Evolutionary conservation across 768 basidiomycete species (phyloP).

Genomic region (Tricholoma saponaceum): DNA sequence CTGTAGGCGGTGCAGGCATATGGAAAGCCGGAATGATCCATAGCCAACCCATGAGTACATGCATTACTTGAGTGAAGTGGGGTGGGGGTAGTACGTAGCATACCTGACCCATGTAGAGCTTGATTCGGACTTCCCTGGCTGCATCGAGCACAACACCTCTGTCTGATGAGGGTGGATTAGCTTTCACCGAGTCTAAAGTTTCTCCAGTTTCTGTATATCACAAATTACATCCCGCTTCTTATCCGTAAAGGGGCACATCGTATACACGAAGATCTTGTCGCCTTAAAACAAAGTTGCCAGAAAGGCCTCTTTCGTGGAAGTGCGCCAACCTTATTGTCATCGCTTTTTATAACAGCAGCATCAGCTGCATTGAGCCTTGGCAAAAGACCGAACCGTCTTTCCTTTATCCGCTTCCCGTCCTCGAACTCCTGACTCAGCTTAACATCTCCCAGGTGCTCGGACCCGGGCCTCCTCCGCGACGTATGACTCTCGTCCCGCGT

Average conservation of each 20-base stretch:
- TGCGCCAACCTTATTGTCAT: conserved; percentile 29
- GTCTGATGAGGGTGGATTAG: conserved; percentile 31
- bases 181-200: conserved; percentile 11
- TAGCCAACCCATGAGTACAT: conserved; percentile 80
- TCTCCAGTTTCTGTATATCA: conserved; percentile 19
- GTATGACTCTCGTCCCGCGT: conserved; percentile 42
- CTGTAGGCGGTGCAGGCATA: conserved; percentile 43
- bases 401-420: conserved; percentile 58
- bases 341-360: conserved; percentile 25
- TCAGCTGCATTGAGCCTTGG: conserved; percentile 48
- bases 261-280: conserved; percentile 38
- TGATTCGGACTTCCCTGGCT: conserved; percentile 62
- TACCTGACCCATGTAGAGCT: conserved; percentile 72
- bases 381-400: conserved; percentile 81
- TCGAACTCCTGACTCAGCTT: conserved; percentile 41
- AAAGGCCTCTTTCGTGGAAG: not conserved
- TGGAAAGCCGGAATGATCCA: conserved; percentile 89
- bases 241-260: conserved; percentile 42
- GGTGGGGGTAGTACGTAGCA: conserved; percentile 6
- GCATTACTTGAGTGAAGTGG: conserved; percentile 1
- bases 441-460: conserved; percentile 32
- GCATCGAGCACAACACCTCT: conserved; percentile 61
- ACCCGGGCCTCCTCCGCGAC: conserved; percentile 30
- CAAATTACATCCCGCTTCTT: conserved; percentile 39
- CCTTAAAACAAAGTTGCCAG: conserved; percentile 23